Percentiles rank a stretch among this genome's conserved stretches.
Evolutionary conservation across 2,329 filamentous ascomycete species (phyloP).

Genomic region (Aspergillus puulaauensis): DNA sequence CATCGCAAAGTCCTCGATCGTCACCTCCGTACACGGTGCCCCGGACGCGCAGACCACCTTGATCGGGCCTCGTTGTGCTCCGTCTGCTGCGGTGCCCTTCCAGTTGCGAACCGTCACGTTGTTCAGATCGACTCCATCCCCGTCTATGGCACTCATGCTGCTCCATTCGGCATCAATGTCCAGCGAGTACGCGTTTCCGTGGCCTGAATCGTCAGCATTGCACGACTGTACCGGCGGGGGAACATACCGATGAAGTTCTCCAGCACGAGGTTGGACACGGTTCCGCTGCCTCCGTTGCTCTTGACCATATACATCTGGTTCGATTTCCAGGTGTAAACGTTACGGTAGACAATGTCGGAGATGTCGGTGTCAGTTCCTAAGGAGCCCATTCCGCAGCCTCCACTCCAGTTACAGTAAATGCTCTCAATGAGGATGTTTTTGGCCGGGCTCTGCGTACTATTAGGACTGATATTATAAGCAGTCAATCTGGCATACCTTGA

Average conservation of each 20-base stretch:
- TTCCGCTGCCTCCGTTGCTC: slow-evolving; percentile 57
- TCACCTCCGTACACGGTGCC: slow-evolving; percentile 54
- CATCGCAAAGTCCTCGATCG: slow-evolving; percentile 53
- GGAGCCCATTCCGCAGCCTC: slow-evolving; percentile 59
- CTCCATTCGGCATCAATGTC: slow-evolving; percentile 58
- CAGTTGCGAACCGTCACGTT: slow-evolving; percentile 58
- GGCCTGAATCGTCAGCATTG: slow-evolving; percentile 37
- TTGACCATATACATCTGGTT: slow-evolving; percentile 67
- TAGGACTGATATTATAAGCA: neutral
- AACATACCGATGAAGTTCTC: slow-evolving; percentile 55
- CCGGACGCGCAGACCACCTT: slow-evolving; percentile 52
- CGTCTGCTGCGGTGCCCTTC: slow-evolving; percentile 54
- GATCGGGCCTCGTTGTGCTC: slow-evolving; percentile 53
- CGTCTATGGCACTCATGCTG: slow-evolving; percentile 41
- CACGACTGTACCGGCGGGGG: too few relatives aligned
- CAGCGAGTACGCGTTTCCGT: slow-evolving; percentile 58
- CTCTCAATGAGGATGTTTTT: slow-evolving; percentile 59
- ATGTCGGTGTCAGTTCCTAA: slow-evolving; percentile 52
- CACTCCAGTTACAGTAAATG: slow-evolving; percentile 63
- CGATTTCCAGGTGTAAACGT: slow-evolving; percentile 58
- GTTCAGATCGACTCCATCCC: slow-evolving; percentile 53
- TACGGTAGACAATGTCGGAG: slow-evolving; percentile 54
- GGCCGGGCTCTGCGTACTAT: slow-evolving; percentile 42
- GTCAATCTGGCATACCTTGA: slow-evolving; percentile 41
- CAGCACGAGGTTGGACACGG: slow-evolving; percentile 49